Base-by-base conservation (phyloP, 164 flowering plant species). In the Litsea cubeba region DNA sequence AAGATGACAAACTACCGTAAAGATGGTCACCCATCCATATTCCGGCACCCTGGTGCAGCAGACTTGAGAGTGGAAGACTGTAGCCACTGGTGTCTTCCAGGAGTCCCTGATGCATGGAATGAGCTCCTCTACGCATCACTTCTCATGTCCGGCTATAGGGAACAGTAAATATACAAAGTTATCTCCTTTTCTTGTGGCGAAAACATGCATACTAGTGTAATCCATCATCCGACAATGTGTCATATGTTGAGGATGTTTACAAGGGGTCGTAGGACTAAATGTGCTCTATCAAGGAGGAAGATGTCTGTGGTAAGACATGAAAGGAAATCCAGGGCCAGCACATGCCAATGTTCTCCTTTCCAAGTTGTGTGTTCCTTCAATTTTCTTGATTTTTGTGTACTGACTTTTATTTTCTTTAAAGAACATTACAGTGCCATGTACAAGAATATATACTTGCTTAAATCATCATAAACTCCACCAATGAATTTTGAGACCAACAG, bases 1-100 rank as follows among this genome's bases (percentile, higher is more conserved):
- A 83, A 62, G 71, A 82, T 88, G 91, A 87, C 89, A 17, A 84
- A 82, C 49, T 90, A 81, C 69, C 71, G 94, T 60, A 86, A 84
- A 76, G 92, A 90, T 65, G 93, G 84, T 0, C 95, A 91, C 71
- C 95, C 93, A 12, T 89, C 92, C 0, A 76, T 85, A 6, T 91
- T 68, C 76, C 65, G 88, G 76, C 66, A 68, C 54, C 71, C 80
- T 0, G 79, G 69, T 14, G 51, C 68, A 14, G 62, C 22, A 49
- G 57, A 79, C 4, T 49, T 51, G 28, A 77, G 63, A 77, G 10
- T 50, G 12, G 87, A 87, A 51, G 91, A 88, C 50, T 88, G 91
- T 79, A 88, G 91, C 79, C 91, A 88, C 35, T 71, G 72, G 74
- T 72, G 74, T 25, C 54, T 72, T 40, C 74, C 74, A 7, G 74